phyloP scores from a whole-genome alignment of 257 asterid genomes.

The Forsythia viridissima region DNA sequence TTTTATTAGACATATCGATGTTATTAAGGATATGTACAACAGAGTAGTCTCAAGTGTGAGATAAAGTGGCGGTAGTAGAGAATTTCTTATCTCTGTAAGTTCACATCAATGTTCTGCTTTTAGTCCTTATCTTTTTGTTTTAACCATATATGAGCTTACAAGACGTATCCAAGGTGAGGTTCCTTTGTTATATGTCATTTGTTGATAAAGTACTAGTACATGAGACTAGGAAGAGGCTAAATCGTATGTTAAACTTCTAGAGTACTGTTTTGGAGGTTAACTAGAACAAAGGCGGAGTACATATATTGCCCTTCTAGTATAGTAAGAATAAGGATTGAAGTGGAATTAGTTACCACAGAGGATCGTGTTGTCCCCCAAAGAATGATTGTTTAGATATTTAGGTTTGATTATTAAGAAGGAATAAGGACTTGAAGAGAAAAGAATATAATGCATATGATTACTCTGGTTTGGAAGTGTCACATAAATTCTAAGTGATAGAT shows the following conservation, averaged over 20 bases:
- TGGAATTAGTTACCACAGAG: neutral
- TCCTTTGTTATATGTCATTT: too few relatives aligned
- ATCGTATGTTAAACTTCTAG: neutral
- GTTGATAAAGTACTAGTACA: too few relatives aligned
- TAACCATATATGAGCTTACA: too few relatives aligned
- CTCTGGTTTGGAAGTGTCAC: neutral
- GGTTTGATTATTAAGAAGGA: neutral
- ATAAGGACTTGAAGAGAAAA: neutral
- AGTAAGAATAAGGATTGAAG: neutral
- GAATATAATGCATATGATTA: neutral
- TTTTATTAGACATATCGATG: too few relatives aligned
- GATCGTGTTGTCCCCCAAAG: neutral
- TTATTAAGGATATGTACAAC: too few relatives aligned
- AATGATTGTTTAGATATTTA: neutral
- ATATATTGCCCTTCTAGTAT: neutral
- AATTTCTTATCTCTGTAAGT: too few relatives aligned
- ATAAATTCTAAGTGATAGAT: neutral
- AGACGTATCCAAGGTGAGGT: too few relatives aligned
- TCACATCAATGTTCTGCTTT: too few relatives aligned
- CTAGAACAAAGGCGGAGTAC: neutral
- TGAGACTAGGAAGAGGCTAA: too few relatives aligned
- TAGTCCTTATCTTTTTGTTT: too few relatives aligned
- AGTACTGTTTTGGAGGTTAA: neutral
- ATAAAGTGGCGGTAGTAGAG: too few relatives aligned
- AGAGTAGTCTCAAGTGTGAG: too few relatives aligned